Conservation (phyloP, 352 stramenopile species). For the Phytophthora pini region DNA sequence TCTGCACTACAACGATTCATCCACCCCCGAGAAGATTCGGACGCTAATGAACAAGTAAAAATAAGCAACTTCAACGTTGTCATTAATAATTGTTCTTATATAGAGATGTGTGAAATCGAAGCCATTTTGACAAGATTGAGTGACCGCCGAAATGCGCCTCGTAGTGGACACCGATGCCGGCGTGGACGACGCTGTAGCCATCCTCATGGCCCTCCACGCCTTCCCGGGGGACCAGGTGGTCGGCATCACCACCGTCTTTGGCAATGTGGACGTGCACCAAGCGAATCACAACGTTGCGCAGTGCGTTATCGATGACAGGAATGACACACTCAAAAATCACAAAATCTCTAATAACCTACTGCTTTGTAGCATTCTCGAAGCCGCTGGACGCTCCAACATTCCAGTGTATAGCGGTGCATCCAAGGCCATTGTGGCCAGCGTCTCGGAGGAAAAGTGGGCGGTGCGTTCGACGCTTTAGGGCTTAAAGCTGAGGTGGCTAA, state of each 20-base stretch:
- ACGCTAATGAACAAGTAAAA: slow-evolving; percentile 46
- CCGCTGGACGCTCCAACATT: slow-evolving; percentile 52
- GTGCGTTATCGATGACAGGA: slow-evolving; percentile 39
- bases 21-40: slow-evolving; percentile 57
- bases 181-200: slow-evolving; percentile 78
- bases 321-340: background rate
- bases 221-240: slow-evolving; percentile 63
- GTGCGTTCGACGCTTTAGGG: slow-evolving; percentile 24
- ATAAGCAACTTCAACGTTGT: background rate
- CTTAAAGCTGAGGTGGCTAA: background rate
- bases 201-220: slow-evolving; percentile 76
- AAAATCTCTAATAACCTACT: background rate
- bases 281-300: slow-evolving; percentile 84
- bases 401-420: slow-evolving; percentile 68
- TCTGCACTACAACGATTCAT: slow-evolving; percentile 54
- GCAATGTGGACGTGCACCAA: slow-evolving; percentile 84
- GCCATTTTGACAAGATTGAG: slow-evolving; percentile 14
- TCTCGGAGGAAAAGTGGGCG: slow-evolving; percentile 69
- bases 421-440: slow-evolving; percentile 70
- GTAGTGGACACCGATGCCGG: slow-evolving; percentile 84
- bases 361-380: slow-evolving; percentile 63
- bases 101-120: background rate
- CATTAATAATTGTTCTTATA: background rate
- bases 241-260: slow-evolving; percentile 83
- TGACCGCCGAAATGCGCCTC: slow-evolving; percentile 38